These are phyloP conservation scores for Termitomyces bulborhizus DNA, from an alignment of 768 basidiomycete genomes.

Conservation along the genomic window DNA sequence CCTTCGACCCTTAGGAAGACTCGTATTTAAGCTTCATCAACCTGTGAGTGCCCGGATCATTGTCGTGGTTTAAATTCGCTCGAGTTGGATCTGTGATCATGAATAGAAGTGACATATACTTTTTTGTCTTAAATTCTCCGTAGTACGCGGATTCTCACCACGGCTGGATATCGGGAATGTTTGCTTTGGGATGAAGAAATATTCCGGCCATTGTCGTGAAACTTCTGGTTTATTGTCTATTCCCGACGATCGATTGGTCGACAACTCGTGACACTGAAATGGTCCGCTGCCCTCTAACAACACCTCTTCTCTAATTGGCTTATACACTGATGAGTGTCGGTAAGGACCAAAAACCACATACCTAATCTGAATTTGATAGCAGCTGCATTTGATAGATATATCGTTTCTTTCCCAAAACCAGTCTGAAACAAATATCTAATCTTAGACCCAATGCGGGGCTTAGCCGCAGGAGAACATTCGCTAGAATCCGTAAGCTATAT, in stretches of 20 bases:
- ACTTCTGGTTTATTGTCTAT: neutral
- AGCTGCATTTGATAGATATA: too few species aligned
- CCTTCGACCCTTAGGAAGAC: neutral
- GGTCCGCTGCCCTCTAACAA: neutral
- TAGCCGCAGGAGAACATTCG: slow-evolving; percentile 1
- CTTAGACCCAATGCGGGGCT: neutral
- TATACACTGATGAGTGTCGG: neutral
- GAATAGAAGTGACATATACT: neutral
- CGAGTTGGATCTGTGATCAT: slow-evolving; percentile 2
- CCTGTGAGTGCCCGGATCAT: slow-evolving; percentile 7
- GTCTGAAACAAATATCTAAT: neutral
- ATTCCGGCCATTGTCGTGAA: neutral
- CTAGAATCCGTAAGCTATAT: slow-evolving; percentile 4
- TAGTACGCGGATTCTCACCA: neutral
- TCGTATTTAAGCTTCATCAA: slow-evolving; percentile 3
- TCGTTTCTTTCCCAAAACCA: neutral
- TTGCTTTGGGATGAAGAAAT: neutral
- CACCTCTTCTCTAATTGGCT: neutral
- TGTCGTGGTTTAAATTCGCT: neutral
- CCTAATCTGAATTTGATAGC: neutral
- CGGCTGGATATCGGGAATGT: neutral
- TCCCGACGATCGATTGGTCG: neutral
- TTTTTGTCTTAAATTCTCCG: neutral
- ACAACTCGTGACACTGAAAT: neutral
- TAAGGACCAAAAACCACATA: too few species aligned